A percentile compares a stretch with the other conserved stretches of the same genome.
These are phyloP conservation scores for Suhomyces bolitotheri DNA, from an alignment of 1,139 yeast species.

Conservation along the genomic window DNA sequence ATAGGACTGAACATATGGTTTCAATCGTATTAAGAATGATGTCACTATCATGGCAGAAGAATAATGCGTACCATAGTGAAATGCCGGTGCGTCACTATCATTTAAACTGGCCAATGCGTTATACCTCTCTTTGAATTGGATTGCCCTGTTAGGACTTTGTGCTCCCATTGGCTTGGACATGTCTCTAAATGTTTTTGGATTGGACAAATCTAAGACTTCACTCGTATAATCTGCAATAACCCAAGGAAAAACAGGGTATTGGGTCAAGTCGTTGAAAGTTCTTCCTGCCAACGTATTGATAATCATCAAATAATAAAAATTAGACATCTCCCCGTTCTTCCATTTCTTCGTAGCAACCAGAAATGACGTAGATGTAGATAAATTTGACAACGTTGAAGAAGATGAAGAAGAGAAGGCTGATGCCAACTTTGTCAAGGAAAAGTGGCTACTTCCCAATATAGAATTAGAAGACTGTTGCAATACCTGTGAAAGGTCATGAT, in stretches of 20 bases:
- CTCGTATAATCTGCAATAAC: constrained; percentile 78
- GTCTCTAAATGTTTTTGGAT: constrained; percentile 67
- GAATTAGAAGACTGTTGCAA: constrained; percentile 35
- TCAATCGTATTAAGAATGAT: constrained; percentile 68
- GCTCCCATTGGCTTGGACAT: constrained; percentile 90
- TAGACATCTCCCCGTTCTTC: constrained; percentile 75
- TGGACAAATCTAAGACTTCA: constrained; percentile 56
- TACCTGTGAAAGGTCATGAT: constrained; percentile 53
- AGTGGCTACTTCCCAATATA: constrained; percentile 16
- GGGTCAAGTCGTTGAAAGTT: constrained; percentile 83
- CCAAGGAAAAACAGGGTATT: constrained; percentile 91
- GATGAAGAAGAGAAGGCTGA: constrained; percentile 33
- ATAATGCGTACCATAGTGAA: constrained; percentile 90
- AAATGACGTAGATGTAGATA: constrained; percentile 22
- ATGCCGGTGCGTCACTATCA: constrained; percentile 61
- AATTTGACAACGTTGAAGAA: constrained; percentile 8
- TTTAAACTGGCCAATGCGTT: constrained; percentile 61
- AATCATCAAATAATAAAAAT: constrained; percentile 75
- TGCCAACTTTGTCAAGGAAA: constrained; percentile 32
- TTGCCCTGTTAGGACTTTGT: constrained; percentile 59
- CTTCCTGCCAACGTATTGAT: constrained; percentile 83
- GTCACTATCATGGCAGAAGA: constrained; percentile 92
- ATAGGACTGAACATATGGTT: constrained; percentile 80
- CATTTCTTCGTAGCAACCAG: constrained; percentile 65
- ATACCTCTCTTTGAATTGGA: constrained; percentile 65